A percentile compares a stretch with the other conserved stretches of the same genome.
Conservation (phyloP, 352 stramenopile species). For the Phytopythium litorale region DNA sequence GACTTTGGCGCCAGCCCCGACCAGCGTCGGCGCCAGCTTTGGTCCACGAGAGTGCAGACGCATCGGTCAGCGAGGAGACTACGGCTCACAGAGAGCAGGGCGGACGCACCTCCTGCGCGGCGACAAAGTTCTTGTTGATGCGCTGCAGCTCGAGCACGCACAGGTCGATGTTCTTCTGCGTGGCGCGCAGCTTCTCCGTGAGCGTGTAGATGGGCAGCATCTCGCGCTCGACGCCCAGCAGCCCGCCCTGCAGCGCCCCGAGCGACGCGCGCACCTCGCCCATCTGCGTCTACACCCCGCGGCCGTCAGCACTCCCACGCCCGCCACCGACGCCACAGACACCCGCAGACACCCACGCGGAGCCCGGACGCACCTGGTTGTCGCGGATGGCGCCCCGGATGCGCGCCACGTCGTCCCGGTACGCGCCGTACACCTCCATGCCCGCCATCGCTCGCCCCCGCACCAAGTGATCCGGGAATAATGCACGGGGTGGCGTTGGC, state of each 20-base stretch:
- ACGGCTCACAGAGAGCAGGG: no score
- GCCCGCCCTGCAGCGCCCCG: conserved; percentile 49
- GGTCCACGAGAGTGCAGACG: neutral
- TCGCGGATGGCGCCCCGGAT: conserved; percentile 60
- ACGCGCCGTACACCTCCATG: conserved; percentile 61
- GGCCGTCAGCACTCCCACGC: neutral
- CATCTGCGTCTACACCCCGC: conserved; percentile 43
- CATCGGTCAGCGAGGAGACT: neutral
- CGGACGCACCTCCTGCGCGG: conserved; percentile 47
- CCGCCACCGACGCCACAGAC: neutral
- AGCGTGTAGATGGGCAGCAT: conserved; percentile 86
- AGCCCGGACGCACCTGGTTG: conserved; percentile 41
- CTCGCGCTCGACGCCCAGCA: conserved; percentile 70
- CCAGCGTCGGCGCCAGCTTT: conserved; percentile 57
- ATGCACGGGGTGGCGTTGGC: neutral
- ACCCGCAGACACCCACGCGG: neutral
- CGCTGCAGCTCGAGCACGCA: conserved; percentile 65
- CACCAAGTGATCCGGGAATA: neutral
- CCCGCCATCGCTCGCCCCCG: neutral
- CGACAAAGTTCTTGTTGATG: conserved; percentile 76
- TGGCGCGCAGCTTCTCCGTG: conserved; percentile 73
- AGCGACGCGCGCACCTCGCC: conserved; percentile 51
- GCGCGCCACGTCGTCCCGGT: conserved; percentile 42
- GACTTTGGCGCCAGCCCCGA: conserved; percentile 61
- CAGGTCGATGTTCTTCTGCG: conserved; percentile 82